These are phyloP conservation scores for Anethum foeniculum DNA, from an alignment of 140 eudicot species.

Conservation along the genomic window DNA sequence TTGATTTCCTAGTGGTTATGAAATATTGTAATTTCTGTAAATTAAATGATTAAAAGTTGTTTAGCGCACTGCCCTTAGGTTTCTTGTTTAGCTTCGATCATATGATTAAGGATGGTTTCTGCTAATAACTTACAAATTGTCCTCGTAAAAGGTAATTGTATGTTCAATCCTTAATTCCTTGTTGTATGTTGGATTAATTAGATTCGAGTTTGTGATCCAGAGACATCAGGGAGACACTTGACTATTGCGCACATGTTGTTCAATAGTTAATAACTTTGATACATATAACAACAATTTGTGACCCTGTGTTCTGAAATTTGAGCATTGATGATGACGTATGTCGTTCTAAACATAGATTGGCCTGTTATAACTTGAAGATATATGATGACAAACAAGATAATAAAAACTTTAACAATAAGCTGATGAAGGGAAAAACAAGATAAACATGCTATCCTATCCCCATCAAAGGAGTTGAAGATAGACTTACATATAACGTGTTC, in stretches of 20 bases:
- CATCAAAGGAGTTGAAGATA: background rate
- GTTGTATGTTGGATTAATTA: too few relatives aligned
- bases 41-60: background rate
- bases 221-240: background rate
- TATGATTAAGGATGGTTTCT: background rate
- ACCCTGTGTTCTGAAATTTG: too few relatives aligned
- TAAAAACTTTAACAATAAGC: background rate
- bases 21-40: background rate
- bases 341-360: background rate
- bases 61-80: background rate
- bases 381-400: background rate
- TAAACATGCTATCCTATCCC: background rate
- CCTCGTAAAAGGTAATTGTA: too few relatives aligned
- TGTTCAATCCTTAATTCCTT: background rate
- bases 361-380: background rate
- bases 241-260: background rate
- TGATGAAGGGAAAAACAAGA: background rate
- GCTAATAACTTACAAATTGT: too few relatives aligned
- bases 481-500: background rate
- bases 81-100: background rate
- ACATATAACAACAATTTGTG: too few relatives aligned
- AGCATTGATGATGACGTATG: background rate
- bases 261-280: background rate
- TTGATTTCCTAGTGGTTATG: background rate
- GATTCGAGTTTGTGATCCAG: background rate